phyloP scores from a whole-genome alignment of 305 asterid genomes.

The Fraxinus floribunda region DNA sequence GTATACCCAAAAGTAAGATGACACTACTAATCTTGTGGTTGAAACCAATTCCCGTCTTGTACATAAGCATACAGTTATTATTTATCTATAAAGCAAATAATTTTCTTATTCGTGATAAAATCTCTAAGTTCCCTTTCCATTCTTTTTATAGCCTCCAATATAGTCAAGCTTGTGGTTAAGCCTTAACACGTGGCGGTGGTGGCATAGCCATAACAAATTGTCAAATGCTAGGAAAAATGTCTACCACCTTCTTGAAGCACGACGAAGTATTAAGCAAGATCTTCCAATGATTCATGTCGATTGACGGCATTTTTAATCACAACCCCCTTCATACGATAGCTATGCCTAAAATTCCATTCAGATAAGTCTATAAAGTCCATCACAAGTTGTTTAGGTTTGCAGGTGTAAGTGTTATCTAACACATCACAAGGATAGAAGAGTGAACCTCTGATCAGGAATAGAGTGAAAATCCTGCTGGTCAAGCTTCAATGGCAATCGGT shows the following conservation, averaged over 20 bases:
- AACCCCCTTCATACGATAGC: background rate
- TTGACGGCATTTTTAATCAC: background rate
- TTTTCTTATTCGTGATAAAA: background rate
- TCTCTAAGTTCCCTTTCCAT: background rate
- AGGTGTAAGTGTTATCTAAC: conserved; percentile 3
- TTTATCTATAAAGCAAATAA: background rate
- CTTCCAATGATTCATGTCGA: background rate
- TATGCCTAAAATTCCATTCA: conserved; percentile 4
- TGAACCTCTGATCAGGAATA: conserved; percentile 47
- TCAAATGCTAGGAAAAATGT: background rate
- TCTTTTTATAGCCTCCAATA: background rate
- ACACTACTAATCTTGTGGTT: background rate
- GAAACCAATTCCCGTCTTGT: background rate
- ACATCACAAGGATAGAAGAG: conserved; percentile 25
- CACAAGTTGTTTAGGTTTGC: conserved; percentile 2
- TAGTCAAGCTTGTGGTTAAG: background rate
- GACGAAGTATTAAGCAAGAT: conserved; percentile 2
- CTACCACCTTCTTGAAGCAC: background rate
- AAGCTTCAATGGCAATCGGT: conserved; percentile 40
- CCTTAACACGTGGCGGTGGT: background rate
- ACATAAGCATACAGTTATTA: background rate
- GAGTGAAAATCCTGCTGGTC: conserved; percentile 38
- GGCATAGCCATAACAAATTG: background rate
- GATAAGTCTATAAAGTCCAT: conserved; percentile 8
- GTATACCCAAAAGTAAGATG: background rate